Conservation (phyloP, 2,329 filamentous ascomycete species). For the Lasiodiplodia theobromae region DNA sequence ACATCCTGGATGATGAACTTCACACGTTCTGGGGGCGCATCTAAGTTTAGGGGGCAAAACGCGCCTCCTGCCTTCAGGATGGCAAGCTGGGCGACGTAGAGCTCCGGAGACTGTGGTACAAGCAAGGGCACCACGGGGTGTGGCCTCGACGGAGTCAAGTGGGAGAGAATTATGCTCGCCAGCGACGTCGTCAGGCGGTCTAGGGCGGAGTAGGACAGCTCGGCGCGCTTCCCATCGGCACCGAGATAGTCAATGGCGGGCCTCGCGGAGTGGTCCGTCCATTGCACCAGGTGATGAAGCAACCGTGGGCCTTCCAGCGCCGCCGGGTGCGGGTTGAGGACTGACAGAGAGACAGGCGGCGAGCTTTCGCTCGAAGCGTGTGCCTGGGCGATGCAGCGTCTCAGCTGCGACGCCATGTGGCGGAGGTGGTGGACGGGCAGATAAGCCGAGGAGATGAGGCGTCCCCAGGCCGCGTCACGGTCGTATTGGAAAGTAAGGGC, state of each 20-base stretch:
- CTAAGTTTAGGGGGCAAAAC: slow-evolving; percentile 83
- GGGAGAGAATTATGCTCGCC: slow-evolving; percentile 58
- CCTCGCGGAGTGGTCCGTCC: slow-evolving; percentile 39
- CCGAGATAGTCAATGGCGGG: slow-evolving; percentile 70
- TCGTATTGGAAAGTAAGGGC: slow-evolving; percentile 26
- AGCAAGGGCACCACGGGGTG: slow-evolving; percentile 73
- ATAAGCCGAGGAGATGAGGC: slow-evolving; percentile 18
- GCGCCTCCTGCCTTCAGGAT: slow-evolving; percentile 82
- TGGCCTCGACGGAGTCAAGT: slow-evolving; percentile 38
- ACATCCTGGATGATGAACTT: slow-evolving; percentile 84
- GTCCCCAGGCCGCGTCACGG: slow-evolving; percentile 12
- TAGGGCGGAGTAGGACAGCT: slow-evolving; percentile 68
- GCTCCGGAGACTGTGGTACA: slow-evolving; percentile 75
- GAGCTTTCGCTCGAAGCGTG: background rate
- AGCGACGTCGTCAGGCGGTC: slow-evolving; percentile 65
- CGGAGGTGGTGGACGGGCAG: slow-evolving; percentile 28
- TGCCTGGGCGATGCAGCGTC: slow-evolving; percentile 24
- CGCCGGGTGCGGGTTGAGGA: slow-evolving; percentile 64
- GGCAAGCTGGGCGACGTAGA: slow-evolving; percentile 80
- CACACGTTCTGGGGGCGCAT: slow-evolving; percentile 78
- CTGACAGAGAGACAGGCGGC: slow-evolving; percentile 51
- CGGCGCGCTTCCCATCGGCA: slow-evolving; percentile 53
- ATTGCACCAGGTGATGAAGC: slow-evolving; percentile 69
- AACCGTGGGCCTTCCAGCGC: slow-evolving; percentile 62
- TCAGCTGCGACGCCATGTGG: slow-evolving; percentile 30